phyloP scores from a whole-genome alignment of 805 yeast species.

The Zygosaccharomyces rouxii region DNA sequence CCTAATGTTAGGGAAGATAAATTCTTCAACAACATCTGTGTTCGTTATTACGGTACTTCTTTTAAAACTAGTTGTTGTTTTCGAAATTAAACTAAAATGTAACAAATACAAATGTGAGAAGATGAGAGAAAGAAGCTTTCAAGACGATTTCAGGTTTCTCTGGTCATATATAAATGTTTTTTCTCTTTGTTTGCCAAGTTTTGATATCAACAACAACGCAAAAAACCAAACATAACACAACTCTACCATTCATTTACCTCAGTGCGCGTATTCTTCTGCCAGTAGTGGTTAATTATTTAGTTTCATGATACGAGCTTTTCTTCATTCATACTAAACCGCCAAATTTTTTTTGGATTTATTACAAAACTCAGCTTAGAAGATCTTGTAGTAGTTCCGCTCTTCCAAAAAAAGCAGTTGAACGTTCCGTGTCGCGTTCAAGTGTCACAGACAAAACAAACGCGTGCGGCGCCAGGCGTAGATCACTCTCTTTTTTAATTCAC shows the following conservation, averaged over 20 bases:
- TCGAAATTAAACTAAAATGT: neutral
- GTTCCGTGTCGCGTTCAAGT: constrained; percentile 3
- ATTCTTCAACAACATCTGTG: constrained; percentile 37
- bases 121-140: neutral
- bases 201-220: neutral
- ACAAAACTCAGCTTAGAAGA: constrained; percentile 3
- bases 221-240: neutral
- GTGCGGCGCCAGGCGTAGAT: neutral
- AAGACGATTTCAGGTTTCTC: neutral
- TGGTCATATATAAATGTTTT: neutral
- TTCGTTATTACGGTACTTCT: neutral
- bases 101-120: neutral
- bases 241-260: neutral
- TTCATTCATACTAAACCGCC: neutral
- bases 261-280: neutral
- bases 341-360: neutral
- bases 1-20: constrained; percentile 36
- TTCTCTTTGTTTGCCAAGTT: neutral
- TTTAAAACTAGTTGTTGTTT: neutral
- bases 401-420: constrained; percentile 14
- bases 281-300: neutral
- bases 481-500: neutral
- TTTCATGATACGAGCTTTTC: neutral
- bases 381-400: constrained; percentile 5
- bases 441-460: constrained; percentile 4